Conservation (phyloP, 2,329 filamentous ascomycete species). For the Aschersonia sp. region DNA sequence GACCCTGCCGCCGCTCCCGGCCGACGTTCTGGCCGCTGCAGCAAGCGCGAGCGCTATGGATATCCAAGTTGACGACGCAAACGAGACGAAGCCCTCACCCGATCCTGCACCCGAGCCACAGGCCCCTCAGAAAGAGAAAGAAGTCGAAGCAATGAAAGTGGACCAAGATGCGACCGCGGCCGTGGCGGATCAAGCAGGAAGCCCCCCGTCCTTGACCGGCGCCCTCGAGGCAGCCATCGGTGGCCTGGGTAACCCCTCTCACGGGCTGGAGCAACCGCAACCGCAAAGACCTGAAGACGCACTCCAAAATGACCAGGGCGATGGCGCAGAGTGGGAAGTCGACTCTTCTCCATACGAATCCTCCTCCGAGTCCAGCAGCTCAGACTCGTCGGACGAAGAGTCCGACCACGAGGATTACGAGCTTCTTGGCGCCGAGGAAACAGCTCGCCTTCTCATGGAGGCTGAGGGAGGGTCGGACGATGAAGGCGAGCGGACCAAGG, state of each 20-base stretch:
- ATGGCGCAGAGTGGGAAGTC: slow-evolving; percentile 68
- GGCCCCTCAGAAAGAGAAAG: neutral
- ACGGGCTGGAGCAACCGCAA: slow-evolving; percentile 5
- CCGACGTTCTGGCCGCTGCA: slow-evolving; percentile 16
- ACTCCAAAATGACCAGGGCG: slow-evolving; percentile 19
- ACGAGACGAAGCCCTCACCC: neutral
- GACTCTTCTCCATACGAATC: slow-evolving; percentile 67
- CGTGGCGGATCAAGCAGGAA: neutral
- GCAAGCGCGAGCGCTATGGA: slow-evolving; percentile 10
- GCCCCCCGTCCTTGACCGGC: slow-evolving; percentile 19
- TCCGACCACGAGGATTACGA: slow-evolving; percentile 51
- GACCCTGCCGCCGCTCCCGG: slow-evolving; percentile 21
- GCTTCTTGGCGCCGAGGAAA: slow-evolving; percentile 66
- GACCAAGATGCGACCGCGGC: slow-evolving; percentile 2
- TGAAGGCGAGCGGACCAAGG: slow-evolving; percentile 40
- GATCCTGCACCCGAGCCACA: neutral
- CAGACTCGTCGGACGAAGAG: slow-evolving; percentile 41
- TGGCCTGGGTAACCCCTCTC: slow-evolving; percentile 12
- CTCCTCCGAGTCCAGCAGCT: slow-evolving; percentile 43
- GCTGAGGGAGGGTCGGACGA: slow-evolving; percentile 69
- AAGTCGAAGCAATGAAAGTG: neutral
- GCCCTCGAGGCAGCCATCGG: slow-evolving; percentile 30
- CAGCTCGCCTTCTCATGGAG: slow-evolving; percentile 72
- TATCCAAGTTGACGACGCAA: neutral
- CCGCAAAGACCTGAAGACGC: slow-evolving; percentile 4